phyloP scores from a whole-genome alignment of 23 red algal species.

The Gracilaria vermiculophylla region DNA sequence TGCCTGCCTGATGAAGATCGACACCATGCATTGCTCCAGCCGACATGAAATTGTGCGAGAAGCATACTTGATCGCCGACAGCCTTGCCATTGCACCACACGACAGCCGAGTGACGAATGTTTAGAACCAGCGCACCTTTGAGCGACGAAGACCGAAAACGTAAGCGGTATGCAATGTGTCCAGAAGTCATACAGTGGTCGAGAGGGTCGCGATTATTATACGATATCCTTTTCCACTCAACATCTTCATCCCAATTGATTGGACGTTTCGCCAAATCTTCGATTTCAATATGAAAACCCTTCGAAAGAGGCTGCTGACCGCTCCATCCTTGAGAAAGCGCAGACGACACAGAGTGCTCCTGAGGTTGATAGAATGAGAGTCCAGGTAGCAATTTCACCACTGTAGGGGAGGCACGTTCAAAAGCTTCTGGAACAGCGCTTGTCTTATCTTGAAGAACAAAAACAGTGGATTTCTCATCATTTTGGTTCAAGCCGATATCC shows the following conservation, averaged over 20 bases:
- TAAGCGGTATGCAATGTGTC: constrained; percentile 70
- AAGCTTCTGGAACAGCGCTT: constrained; percentile 33
- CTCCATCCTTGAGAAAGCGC: constrained; percentile 29
- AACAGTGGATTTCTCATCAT: neutral
- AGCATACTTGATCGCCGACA: constrained; percentile 74
- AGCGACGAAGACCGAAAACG: constrained; percentile 53
- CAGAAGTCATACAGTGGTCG: constrained; percentile 78
- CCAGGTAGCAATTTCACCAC: constrained; percentile 36
- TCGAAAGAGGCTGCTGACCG: constrained; percentile 22
- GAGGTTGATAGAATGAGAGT: constrained; percentile 23
- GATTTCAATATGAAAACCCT: constrained; percentile 41
- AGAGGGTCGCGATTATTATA: constrained; percentile 81
- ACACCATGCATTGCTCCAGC: constrained; percentile 87
- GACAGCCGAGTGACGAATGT: constrained; percentile 78
- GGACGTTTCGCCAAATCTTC: constrained; percentile 21
- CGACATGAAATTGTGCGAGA: constrained; percentile 80
- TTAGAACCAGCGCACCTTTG: constrained; percentile 47
- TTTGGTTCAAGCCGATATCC: constrained; percentile 5
- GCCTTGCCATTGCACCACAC: constrained; percentile 83
- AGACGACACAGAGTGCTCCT: neutral
- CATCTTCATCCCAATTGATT: constrained; percentile 63
- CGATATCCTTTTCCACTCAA: constrained; percentile 77
- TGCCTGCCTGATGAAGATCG: constrained; percentile 79
- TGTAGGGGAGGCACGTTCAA: neutral
- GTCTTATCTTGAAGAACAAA: constrained; percentile 24